phyloP scores from a whole-genome alignment of 2,329 filamentous ascomycete species.

The Annulohypoxylon truncatum region DNA sequence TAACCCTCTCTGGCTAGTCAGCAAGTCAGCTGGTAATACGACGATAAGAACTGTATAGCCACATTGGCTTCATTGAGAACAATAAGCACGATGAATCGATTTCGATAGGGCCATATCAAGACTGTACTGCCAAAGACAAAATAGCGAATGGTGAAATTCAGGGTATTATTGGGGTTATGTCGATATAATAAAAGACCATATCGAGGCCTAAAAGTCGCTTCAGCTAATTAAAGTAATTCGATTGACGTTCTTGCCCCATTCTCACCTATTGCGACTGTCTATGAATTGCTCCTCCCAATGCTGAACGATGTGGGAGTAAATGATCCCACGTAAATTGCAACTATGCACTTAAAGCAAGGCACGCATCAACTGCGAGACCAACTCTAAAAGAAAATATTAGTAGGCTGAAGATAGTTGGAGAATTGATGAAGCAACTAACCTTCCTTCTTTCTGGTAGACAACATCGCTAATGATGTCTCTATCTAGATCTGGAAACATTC shows the following conservation, averaged over 20 bases:
- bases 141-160: not conserved
- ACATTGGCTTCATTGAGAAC: not conserved
- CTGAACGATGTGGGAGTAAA: not conserved
- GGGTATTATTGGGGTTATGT: conserved; percentile 30
- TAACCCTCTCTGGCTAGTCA: not conserved
- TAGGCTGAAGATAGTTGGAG: conserved; percentile 6
- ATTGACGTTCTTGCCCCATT: conserved; percentile 10
- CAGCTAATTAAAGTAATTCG: conserved; percentile 10
- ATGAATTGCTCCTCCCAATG: conserved; percentile 19
- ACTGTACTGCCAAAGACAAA: not conserved
- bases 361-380: conserved; percentile 86
- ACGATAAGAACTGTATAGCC: not conserved
- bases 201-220: conserved; percentile 7
- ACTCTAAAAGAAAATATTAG: conserved; percentile 64
- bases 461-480: conserved; percentile 96
- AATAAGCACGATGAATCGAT: not conserved
- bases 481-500: conserved; percentile 97
- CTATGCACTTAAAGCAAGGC: conserved; percentile 72
- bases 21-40: not conserved
- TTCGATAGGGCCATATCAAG: not conserved
- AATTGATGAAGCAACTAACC: conserved; percentile 67
- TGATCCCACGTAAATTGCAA: conserved; percentile 8
- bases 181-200: conserved; percentile 20
- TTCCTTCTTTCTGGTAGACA: conserved; percentile 92
- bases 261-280: conserved; percentile 6